Percentiles rank a stretch among this genome's conserved stretches.
Conservation (phyloP, 306 rosid species). For the Prunus dulcis region DNA sequence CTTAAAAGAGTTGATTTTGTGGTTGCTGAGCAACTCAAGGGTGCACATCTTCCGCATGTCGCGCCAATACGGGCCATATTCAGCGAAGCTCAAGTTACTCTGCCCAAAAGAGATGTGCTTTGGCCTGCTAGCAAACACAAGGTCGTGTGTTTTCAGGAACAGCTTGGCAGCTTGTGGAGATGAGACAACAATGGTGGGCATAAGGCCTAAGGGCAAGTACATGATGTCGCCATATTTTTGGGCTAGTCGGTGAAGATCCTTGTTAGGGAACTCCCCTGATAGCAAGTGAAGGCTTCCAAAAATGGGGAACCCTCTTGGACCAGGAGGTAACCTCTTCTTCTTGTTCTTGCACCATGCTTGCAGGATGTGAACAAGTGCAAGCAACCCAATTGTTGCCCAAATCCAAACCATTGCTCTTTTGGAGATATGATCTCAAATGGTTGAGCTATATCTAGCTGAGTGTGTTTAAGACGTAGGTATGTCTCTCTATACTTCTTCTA, state of each 20-base stretch:
- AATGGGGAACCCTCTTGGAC: constrained; percentile 26
- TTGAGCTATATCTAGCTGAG: no score
- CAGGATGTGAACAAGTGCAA: not conserved
- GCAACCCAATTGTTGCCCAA: no score
- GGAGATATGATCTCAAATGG: no score
- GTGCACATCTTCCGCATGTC: constrained; percentile 34
- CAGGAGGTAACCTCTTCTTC: constrained; percentile 27
- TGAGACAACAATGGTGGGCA: constrained; percentile 15
- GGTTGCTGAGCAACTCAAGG: constrained; percentile 22
- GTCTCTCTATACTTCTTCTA: no score
- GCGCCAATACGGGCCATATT: constrained; percentile 40
- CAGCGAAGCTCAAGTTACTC: constrained; percentile 2
- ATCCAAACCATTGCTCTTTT: not conserved
- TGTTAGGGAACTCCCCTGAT: constrained; percentile 30
- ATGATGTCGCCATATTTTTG: constrained; percentile 29
- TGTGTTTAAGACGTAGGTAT: no score
- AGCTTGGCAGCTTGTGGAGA: constrained; percentile 45
- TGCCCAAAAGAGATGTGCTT: constrained; percentile 21
- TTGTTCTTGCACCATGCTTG: constrained; percentile 6
- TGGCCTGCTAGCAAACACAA: constrained; percentile 30
- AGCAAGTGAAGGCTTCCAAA: constrained; percentile 47
- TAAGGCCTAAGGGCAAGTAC: constrained; percentile 24
- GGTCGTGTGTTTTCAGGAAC: constrained; percentile 57
- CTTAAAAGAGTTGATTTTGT: constrained; percentile 26
- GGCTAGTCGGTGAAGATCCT: constrained; percentile 17